Evolutionary conservation across 192 early-diverging fungal genomes (phyloP).

Genomic region (Glomus cerebriforme): DNA sequence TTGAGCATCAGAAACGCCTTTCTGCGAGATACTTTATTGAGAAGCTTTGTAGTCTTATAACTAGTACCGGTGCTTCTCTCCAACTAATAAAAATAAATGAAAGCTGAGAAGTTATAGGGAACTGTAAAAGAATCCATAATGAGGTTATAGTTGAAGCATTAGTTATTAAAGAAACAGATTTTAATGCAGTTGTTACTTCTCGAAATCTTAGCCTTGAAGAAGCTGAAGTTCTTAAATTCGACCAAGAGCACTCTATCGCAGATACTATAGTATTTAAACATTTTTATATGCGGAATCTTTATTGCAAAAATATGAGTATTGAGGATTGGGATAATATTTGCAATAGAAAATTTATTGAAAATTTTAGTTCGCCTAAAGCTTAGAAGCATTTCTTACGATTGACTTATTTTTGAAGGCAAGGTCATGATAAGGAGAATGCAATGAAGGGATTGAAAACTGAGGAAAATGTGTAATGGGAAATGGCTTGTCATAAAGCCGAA

Average conservation of each 20-base stretch:
- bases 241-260: no score
- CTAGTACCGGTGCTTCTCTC: slow-evolving; percentile 10
- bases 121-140: no score
- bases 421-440: slow-evolving; percentile 11
- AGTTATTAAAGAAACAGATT: no score
- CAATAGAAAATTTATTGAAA: slow-evolving; percentile 15
- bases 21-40: slow-evolving; percentile 23
- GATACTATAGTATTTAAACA: no score
- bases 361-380: slow-evolving; percentile 22
- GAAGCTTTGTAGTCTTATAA: slow-evolving; percentile 20
- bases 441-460: slow-evolving; percentile 17
- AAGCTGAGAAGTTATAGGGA: slow-evolving; percentile 25
- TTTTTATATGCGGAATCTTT: no score
- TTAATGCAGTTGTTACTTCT: no score
- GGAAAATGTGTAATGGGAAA: slow-evolving; percentile 18
- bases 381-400: slow-evolving; percentile 14
- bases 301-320: no score
- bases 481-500: no score
- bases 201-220: no score
- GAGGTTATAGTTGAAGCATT: no score
- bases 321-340: slow-evolving; percentile 17
- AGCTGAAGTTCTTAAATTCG: no score
- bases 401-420: slow-evolving; percentile 29
- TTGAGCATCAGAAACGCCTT: slow-evolving; percentile 20
- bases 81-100: no score